phyloP scores from a whole-genome alignment of 2,329 filamentous ascomycete species.

The Penicillium thymicola region DNA sequence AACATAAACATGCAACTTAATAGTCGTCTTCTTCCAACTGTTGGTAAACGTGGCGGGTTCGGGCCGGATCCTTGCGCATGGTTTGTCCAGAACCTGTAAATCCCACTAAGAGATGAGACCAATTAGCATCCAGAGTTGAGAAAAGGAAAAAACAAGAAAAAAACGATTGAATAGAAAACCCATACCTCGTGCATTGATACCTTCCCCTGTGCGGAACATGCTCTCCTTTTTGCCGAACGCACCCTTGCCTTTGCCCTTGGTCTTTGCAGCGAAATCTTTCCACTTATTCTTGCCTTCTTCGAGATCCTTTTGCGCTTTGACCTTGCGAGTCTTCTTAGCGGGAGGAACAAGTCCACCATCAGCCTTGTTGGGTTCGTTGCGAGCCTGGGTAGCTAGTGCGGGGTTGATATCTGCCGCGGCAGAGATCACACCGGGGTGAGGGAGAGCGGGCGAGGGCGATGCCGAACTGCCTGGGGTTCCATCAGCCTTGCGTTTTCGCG shows the following conservation, averaged over 20 bases:
- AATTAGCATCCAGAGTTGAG: constrained; percentile 23
- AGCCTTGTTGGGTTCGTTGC: constrained; percentile 62
- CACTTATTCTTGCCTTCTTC: constrained; percentile 90
- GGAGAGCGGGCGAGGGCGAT: constrained; percentile 41
- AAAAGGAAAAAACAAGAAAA: background rate
- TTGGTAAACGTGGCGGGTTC: constrained; percentile 82
- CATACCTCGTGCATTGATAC: constrained; percentile 78
- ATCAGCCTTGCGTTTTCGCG: constrained; percentile 83
- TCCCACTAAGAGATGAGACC: constrained; percentile 61
- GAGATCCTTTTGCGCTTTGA: constrained; percentile 88
- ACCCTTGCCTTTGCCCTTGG: constrained; percentile 66
- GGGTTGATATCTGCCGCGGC: constrained; percentile 66
- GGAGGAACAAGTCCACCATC: constrained; percentile 58
- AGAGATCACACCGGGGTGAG: constrained; percentile 58
- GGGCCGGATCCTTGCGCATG: constrained; percentile 87
- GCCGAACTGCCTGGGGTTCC: constrained; percentile 57
- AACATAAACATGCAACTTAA: constrained; percentile 18
- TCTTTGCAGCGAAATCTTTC: constrained; percentile 85
- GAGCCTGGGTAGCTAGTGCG: constrained; percentile 61
- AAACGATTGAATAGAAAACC: background rate
- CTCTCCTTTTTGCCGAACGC: constrained; percentile 79
- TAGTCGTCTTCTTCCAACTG: constrained; percentile 66
- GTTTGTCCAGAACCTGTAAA: constrained; percentile 93
- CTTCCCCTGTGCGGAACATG: constrained; percentile 93
- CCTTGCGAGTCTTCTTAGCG: constrained; percentile 67